phyloP scores from a whole-genome alignment of 192 early-diverging fungal genomes.

The Backusella morwellensis region DNA sequence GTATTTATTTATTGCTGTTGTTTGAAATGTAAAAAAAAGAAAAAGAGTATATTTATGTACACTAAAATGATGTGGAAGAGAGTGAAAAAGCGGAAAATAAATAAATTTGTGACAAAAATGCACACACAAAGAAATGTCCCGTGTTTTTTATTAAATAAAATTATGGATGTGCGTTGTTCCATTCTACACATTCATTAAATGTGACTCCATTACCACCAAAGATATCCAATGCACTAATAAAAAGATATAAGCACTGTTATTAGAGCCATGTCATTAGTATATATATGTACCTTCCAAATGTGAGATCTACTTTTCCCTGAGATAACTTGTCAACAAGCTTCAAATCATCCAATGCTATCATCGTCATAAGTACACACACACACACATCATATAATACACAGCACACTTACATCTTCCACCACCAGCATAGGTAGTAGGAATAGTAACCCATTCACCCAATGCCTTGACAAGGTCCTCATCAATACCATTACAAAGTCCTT shows the following conservation, averaged over 20 bases:
- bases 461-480: conserved; percentile 82
- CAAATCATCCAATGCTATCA: conserved; percentile 61
- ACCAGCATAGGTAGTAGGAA: conserved; percentile 96
- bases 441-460: conserved; percentile 81
- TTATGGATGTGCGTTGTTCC: conserved; percentile 50
- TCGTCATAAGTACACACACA: background rate
- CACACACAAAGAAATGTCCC: background rate
- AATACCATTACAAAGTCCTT: conserved; percentile 93
- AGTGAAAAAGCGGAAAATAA: too few relatives aligned
- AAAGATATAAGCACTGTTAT: background rate
- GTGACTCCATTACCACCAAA: conserved; percentile 88
- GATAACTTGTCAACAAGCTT: conserved; percentile 77
- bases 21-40: too few relatives aligned
- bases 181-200: conserved; percentile 77
- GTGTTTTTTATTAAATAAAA: background rate
- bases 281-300: conserved; percentile 74
- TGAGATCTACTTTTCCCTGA: conserved; percentile 85
- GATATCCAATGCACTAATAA: conserved; percentile 86
- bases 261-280: background rate
- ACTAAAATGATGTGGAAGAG: too few relatives aligned
- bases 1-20: background rate
- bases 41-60: too few relatives aligned
- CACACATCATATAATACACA: background rate
- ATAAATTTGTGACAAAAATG: too few relatives aligned
- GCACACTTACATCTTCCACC: conserved; percentile 65